Evolutionary conservation across 305 asterid genomes (phyloP).

Genomic region (Fraxinus nigra): DNA sequence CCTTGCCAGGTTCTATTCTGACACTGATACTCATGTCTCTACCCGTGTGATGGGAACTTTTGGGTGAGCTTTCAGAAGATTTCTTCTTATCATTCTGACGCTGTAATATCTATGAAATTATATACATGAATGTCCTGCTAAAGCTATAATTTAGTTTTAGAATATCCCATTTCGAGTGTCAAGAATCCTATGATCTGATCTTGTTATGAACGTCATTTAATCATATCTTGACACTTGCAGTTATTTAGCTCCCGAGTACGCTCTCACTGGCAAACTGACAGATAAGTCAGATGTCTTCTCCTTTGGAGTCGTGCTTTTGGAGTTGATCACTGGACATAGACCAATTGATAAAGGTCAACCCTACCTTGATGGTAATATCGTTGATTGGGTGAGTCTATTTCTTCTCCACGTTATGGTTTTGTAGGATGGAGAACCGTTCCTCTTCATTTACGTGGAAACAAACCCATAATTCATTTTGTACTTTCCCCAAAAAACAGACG

Average conservation of each 20-base stretch:
- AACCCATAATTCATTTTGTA: neutral
- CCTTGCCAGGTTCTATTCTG: conserved; percentile 82
- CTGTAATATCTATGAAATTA: conserved; percentile 9
- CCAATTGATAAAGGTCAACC: conserved; percentile 79
- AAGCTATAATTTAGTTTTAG: conserved; percentile 9
- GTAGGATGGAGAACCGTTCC: neutral
- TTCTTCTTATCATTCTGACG: neutral
- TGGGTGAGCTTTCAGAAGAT: conserved; percentile 50
- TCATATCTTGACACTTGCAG: conserved; percentile 39
- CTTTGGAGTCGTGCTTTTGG: conserved; percentile 87
- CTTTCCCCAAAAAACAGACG: neutral
- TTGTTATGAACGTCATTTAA: conserved; percentile 5
- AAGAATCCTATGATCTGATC: neutral
- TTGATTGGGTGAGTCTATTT: conserved; percentile 73
- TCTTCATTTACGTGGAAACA: neutral
- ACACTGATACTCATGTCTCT: conserved; percentile 83
- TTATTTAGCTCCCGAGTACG: conserved; percentile 93
- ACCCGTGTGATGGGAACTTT: conserved; percentile 97
- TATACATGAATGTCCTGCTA: neutral
- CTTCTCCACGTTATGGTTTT: conserved; percentile 4
- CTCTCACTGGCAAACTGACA: conserved; percentile 85
- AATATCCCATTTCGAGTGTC: neutral
- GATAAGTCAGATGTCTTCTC: conserved; percentile 91
- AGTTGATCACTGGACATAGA: conserved; percentile 83
- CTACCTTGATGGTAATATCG: conserved; percentile 80